phyloP scores from a whole-genome alignment of 2,329 filamentous ascomycete genomes.

The Knufia petricola region DNA sequence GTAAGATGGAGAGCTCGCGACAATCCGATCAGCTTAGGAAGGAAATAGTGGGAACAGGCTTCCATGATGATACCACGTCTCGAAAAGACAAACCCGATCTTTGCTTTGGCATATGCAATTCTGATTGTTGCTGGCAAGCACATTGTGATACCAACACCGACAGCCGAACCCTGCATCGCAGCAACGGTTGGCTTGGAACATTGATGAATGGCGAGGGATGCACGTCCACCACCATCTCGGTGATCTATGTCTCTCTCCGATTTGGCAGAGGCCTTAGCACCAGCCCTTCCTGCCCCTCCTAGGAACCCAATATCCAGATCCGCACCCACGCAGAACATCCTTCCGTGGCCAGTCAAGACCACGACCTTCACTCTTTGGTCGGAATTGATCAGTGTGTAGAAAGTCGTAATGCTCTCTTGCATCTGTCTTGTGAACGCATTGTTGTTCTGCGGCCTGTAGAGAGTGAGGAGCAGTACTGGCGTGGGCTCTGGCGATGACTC shows the following conservation, averaged over 20 bases:
- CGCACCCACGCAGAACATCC: conserved; percentile 50
- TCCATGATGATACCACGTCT: conserved; percentile 61
- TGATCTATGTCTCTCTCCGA: conserved; percentile 22
- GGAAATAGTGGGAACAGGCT: conserved; percentile 58
- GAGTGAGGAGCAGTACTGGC: conserved; percentile 52
- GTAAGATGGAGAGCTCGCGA: conserved; percentile 54
- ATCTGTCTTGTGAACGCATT: conserved; percentile 62
- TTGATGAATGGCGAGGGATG: conserved; percentile 46
- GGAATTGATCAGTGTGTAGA: conserved; percentile 42
- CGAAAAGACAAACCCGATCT: conserved; percentile 62
- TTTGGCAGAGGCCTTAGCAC: conserved; percentile 14
- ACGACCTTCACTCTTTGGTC: conserved; percentile 48
- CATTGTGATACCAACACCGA: conserved; percentile 54
- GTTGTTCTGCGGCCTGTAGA: conserved; percentile 55
- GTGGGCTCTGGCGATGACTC: conserved; percentile 45
- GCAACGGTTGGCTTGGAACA: conserved; percentile 52
- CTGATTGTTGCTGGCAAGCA: conserved; percentile 47
- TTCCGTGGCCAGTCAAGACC: conserved; percentile 46
- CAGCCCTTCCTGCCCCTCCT: conserved; percentile 16
- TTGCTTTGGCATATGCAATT: conserved; percentile 46
- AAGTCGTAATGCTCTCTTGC: conserved; percentile 50
- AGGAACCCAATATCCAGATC: conserved; percentile 41
- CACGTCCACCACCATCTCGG: conserved; percentile 38
- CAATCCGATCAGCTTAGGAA: conserved; percentile 57
- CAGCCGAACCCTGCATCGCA: conserved; percentile 50